These are phyloP conservation scores for Kwoniella heveanensis DNA, from an alignment of 768 basidiomycete species.

Conservation along the genomic window DNA sequence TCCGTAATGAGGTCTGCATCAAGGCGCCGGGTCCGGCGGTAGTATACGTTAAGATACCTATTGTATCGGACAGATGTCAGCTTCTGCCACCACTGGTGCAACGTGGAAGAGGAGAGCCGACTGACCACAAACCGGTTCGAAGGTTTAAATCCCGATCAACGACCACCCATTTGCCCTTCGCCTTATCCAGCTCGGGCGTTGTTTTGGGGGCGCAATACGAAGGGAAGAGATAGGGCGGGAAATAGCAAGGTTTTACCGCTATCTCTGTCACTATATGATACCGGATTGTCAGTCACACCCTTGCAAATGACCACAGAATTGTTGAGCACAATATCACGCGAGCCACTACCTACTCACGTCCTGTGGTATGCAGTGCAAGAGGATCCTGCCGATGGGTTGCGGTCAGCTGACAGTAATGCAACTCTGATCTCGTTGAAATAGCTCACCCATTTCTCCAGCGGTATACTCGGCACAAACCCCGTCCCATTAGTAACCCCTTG, in stretches of 20 bases:
- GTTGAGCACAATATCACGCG: too few relatives aligned
- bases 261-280: slow-evolving; percentile 72
- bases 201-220: slow-evolving; percentile 71
- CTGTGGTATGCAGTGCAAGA: slow-evolving; percentile 73
- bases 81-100: neutral
- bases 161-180: slow-evolving; percentile 76
- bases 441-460: slow-evolving; percentile 69
- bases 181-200: slow-evolving; percentile 71
- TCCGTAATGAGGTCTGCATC: slow-evolving; percentile 79
- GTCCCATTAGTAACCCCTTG: neutral
- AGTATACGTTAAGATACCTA: slow-evolving; percentile 69
- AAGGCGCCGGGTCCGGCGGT: slow-evolving; percentile 79
- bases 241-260: slow-evolving; percentile 67
- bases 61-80: neutral
- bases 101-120: neutral
- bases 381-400: slow-evolving; percentile 60
- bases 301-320: too few relatives aligned
- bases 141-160: slow-evolving; percentile 78
- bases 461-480: slow-evolving; percentile 68
- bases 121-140: slow-evolving; percentile 64
- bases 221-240: slow-evolving; percentile 62
- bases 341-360: slow-evolving; percentile 59
- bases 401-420: slow-evolving; percentile 1
- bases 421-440: too few relatives aligned
- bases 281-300: neutral